These are phyloP conservation scores for Teratosphaeria pseudoeucalypti DNA, from an alignment of 2,329 filamentous ascomycete genomes.

Conservation along the genomic window DNA sequence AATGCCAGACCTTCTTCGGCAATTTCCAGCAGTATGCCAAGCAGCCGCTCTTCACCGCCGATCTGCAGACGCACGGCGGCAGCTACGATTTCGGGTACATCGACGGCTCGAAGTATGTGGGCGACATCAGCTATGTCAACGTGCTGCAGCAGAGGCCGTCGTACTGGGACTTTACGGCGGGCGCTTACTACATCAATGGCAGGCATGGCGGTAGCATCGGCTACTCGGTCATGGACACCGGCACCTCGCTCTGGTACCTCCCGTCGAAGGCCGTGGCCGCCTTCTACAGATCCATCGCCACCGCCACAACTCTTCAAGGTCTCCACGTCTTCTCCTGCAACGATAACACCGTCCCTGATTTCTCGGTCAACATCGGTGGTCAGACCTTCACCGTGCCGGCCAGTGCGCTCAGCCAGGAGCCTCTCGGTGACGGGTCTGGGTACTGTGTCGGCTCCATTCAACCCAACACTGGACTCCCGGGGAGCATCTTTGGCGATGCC, in stretches of 20 bases:
- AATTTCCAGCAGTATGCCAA: slow-evolving; percentile 43
- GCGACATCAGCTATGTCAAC: slow-evolving; percentile 44
- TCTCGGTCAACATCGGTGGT: slow-evolving; percentile 42
- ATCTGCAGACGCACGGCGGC: slow-evolving; percentile 41
- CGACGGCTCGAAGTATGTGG: slow-evolving; percentile 48
- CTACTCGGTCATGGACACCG: slow-evolving; percentile 57
- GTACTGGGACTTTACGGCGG: slow-evolving; percentile 52
- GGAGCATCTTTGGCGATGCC: slow-evolving; percentile 62
- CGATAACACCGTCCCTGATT: slow-evolving; percentile 39
- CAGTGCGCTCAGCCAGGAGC: slow-evolving; percentile 45
- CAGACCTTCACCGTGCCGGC: slow-evolving; percentile 44
- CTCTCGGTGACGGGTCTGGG: slow-evolving; percentile 28
- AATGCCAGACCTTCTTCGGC: slow-evolving; percentile 46
- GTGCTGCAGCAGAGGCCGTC: slow-evolving; percentile 47
- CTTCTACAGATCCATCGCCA: slow-evolving; percentile 51
- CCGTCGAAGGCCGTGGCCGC: slow-evolving; percentile 42
- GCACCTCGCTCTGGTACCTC: slow-evolving; percentile 56
- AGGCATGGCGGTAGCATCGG: slow-evolving; percentile 37
- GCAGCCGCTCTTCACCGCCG: slow-evolving; percentile 47
- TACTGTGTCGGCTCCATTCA: slow-evolving; percentile 71
- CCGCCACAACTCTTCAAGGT: slow-evolving; percentile 38
- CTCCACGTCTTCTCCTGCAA: slow-evolving; percentile 47
- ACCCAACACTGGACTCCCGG: slow-evolving; percentile 44
- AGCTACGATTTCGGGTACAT: slow-evolving; percentile 28
- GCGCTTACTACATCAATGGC: slow-evolving; percentile 46